These are phyloP conservation scores for Metarhizium anisopliae DNA, from an alignment of 2,329 filamentous ascomycete genomes.

Conservation along the genomic window DNA sequence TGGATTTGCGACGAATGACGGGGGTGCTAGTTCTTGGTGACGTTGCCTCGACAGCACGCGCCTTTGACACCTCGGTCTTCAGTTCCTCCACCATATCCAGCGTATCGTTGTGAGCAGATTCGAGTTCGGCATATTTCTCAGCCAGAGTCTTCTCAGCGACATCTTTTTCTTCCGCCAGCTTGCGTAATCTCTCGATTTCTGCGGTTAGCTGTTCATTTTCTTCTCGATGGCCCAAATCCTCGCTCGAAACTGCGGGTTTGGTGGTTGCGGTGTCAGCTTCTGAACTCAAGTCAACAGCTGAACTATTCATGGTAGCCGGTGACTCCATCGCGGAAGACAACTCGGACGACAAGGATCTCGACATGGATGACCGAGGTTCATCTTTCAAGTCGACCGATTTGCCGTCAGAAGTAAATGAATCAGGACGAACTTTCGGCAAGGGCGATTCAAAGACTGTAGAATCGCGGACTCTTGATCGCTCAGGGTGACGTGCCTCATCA, in stretches of 20 bases:
- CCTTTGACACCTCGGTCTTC: conserved; percentile 75
- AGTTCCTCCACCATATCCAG: conserved; percentile 84
- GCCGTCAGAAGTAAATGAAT: conserved; percentile 77
- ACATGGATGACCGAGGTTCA: conserved; percentile 55
- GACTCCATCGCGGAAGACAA: conserved; percentile 80
- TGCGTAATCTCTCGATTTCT: conserved; percentile 65
- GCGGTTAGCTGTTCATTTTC: conserved; percentile 38
- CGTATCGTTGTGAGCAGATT: conserved; percentile 71
- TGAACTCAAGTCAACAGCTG: conserved; percentile 41
- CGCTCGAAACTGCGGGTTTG: conserved; percentile 30
- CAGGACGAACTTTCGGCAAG: conserved; percentile 48
- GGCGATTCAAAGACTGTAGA: conserved; percentile 41
- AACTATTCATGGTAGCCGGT: conserved; percentile 53
- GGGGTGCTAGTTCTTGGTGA: conserved; percentile 59
- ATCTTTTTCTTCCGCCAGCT: conserved; percentile 68
- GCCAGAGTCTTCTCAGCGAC: conserved; percentile 63
- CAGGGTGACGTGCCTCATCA: conserved; percentile 65
- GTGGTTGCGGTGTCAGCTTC: conserved; percentile 34
- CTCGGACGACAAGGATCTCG: conserved; percentile 89
- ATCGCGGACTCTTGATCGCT: conserved; percentile 37
- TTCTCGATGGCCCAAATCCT: conserved; percentile 27
- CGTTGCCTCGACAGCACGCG: conserved; percentile 51
- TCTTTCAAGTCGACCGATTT: conserved; percentile 64
- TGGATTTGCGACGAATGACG: conserved; percentile 89
- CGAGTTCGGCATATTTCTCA: conserved; percentile 73